phyloP scores from a whole-genome alignment of 2,329 filamentous ascomycete species.

The Remersonia thermophila region DNA sequence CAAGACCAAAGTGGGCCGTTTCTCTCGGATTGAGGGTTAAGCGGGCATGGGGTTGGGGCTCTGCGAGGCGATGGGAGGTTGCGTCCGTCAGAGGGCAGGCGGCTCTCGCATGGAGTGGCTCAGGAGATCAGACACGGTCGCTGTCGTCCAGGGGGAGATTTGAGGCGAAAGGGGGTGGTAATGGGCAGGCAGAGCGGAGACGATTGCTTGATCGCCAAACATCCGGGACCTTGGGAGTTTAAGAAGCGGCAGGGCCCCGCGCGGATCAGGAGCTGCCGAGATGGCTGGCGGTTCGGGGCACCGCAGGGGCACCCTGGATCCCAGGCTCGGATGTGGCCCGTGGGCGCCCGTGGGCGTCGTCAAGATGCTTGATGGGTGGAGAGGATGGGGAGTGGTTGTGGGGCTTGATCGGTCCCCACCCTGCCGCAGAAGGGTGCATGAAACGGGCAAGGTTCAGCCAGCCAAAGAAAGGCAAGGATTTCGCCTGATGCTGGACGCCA shows the following conservation, averaged over 20 bases:
- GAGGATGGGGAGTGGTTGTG: neutral
- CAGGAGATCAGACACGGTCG: constrained; percentile 22
- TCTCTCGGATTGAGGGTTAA: constrained; percentile 12
- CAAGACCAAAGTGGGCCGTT: constrained; percentile 1
- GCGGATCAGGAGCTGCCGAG: constrained; percentile 8
- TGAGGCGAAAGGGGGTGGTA: constrained; percentile 23
- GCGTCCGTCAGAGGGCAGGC: constrained; percentile 4
- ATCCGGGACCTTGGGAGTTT: constrained; percentile 30
- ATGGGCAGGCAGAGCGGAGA: constrained; percentile 22
- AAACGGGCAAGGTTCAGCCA: constrained; percentile 2
- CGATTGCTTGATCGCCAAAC: constrained; percentile 24
- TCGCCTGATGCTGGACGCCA: constrained; percentile 1
- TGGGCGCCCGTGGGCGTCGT: no score
- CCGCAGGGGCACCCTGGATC: neutral
- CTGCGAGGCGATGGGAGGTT: constrained; percentile 1
- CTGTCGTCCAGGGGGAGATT: constrained; percentile 22
- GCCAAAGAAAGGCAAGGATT: neutral
- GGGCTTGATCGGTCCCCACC: no score
- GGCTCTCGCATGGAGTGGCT: constrained; percentile 17
- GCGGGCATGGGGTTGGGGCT: constrained; percentile 12
- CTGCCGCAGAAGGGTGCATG: neutral
- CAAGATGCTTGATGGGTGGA: constrained; percentile 5
- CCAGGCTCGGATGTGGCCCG: constrained; percentile 2
- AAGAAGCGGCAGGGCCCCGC: constrained; percentile 27
- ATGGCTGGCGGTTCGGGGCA: constrained; percentile 5